Percentiles rank a stretch among this genome's conserved stretches.
Evolutionary conservation across 140 eudicot species (phyloP).

Genomic region (Senecio squalidus): DNA sequence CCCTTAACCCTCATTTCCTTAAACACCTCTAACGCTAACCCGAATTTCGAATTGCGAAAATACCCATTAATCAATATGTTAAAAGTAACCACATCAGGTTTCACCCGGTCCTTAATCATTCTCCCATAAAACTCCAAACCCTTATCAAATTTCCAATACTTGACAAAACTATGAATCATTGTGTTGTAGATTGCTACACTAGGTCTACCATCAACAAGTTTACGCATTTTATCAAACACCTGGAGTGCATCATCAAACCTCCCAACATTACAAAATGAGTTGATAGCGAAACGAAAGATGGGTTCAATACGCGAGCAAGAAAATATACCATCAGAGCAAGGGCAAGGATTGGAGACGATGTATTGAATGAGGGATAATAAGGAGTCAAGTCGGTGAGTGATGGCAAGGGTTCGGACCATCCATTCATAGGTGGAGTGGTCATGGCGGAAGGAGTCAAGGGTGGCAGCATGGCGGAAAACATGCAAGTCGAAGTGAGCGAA

Average conservation of each 20-base stretch:
- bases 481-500: constrained; percentile 82
- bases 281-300: constrained; percentile 63
- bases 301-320: constrained; percentile 68
- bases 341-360: constrained; percentile 81
- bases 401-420: constrained; percentile 65
- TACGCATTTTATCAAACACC: too few species aligned
- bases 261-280: constrained; percentile 56
- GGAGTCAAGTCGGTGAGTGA: constrained; percentile 54
- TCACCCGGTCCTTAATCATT: constrained; percentile 66
- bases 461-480: constrained; percentile 69
- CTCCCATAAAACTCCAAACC: constrained; percentile 51
- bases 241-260: too few species aligned
- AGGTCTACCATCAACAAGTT: too few species aligned
- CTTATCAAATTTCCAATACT: constrained; percentile 32
- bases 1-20: too few species aligned
- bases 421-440: constrained; percentile 80
- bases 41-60: too few species aligned
- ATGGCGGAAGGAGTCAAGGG: constrained; percentile 78
- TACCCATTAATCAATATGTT: constrained; percentile 70
- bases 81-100: constrained; percentile 64
- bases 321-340: constrained; percentile 92
- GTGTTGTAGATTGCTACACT: too few species aligned
- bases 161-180: too few species aligned
- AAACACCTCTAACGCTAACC: too few species aligned
- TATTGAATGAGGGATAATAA: constrained; percentile 36